Base-by-base conservation (phyloP, 148 eudicot genomes). In the Camellia japonica region DNA sequence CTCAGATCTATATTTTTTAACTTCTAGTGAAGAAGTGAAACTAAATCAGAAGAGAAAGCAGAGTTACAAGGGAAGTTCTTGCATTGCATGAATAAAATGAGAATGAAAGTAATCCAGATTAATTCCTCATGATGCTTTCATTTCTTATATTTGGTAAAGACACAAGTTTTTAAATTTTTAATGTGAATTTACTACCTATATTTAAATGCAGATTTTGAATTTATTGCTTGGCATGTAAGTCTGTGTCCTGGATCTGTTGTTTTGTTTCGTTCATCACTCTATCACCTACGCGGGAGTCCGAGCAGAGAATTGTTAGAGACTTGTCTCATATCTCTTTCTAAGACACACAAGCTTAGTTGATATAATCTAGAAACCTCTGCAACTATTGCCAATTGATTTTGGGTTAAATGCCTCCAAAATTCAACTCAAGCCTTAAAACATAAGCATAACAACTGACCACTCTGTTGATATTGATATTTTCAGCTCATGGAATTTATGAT, bases 31-130 rank as follows among this genome's bases (percentile, higher is more conserved):
- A 20, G 19, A 70, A n/a, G 0, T 18, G 54, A 70, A 44, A 70
- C 11, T 49, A 46, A 18, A 16, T 18, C 46, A 47, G 46, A 70
- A n/a, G 30, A 16, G 30, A n/a, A 46, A 69, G 7, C 15, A 3
- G 3, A 19, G 6, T 71, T 71, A 2, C 43, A 44, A 70, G 5
- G 23, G 51, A 69, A 52, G 55, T 46, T 44, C 38, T 43, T 69
- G 73, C 55, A n/a, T 70, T 46, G 60, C 23, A 44, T 70, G 56
- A 70, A 70, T 70, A 70, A 46, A 47, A 19, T 46, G 30, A 20
- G 30, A 71, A 7, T 71, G 56, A 38, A 70, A 70, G 59, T 49
- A 11, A 71, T 71, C 7, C 49, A 71, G 56, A 46, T 71, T 71
- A 71, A 20, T 71, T 71, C n/a, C 14, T 47, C 38, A 9, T 6